Evolutionary conservation across 2,329 filamentous ascomycete species (phyloP).

Genomic region (Botryotinia calthae): DNA sequence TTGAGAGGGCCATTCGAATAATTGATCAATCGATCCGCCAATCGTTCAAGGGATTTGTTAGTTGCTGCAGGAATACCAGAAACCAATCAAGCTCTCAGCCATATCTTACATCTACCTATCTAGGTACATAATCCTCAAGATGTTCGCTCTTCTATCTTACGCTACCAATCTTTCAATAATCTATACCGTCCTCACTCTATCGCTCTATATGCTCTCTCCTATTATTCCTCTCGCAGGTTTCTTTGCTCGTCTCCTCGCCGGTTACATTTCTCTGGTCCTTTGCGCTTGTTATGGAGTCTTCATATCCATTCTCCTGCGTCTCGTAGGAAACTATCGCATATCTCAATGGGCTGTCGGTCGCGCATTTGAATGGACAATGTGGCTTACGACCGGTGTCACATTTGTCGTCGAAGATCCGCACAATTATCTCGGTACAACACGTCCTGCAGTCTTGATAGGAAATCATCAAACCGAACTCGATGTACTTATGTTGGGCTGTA

Average conservation of each 20-base stretch:
- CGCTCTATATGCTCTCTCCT: conserved; percentile 62
- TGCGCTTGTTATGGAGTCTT: conserved; percentile 72
- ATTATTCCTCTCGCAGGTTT: conserved; percentile 61
- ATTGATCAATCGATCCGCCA: not conserved
- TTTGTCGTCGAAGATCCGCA: conserved; percentile 72
- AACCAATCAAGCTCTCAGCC: not conserved
- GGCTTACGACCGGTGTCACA: conserved; percentile 68
- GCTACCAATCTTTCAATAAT: conserved; percentile 48
- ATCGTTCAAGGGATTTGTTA: not conserved
- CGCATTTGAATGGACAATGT: conserved; percentile 78
- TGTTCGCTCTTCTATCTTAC: conserved; percentile 39
- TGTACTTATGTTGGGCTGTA: conserved; percentile 81
- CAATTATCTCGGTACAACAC: conserved; percentile 51
- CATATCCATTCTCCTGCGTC: conserved; percentile 67
- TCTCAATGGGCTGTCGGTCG: conserved; percentile 83
- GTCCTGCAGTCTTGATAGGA: conserved; percentile 86
- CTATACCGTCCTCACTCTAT: conserved; percentile 51
- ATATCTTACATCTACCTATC: not conserved
- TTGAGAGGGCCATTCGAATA: conserved; percentile 32
- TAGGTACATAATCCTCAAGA: conserved; percentile 15
- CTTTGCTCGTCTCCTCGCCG: conserved; percentile 64
- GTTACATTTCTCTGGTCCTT: conserved; percentile 60
- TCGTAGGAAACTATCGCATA: conserved; percentile 69
- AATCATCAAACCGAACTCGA: conserved; percentile 98
- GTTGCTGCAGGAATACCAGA: not conserved